These are phyloP conservation scores for Laguncularia racemosa DNA, from an alignment of 345 rosid genomes.

Conservation along the genomic window DNA sequence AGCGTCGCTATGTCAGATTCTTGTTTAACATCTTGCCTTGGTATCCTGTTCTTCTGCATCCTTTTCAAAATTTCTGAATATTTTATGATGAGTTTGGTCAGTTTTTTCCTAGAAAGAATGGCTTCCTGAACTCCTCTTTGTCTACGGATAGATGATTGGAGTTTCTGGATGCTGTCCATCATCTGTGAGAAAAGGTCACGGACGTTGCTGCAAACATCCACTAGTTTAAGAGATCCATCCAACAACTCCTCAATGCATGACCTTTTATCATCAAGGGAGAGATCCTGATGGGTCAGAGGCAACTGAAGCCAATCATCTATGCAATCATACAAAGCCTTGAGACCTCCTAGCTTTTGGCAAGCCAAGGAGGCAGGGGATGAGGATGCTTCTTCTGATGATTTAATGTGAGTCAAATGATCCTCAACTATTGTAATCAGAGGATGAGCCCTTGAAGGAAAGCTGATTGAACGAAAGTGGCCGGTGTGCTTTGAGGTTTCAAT, in stretches of 20 bases:
- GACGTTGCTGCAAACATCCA: slow-evolving; percentile 31
- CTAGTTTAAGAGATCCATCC: slow-evolving; percentile 30
- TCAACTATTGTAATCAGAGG: slow-evolving; percentile 9
- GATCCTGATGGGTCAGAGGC: slow-evolving; percentile 11
- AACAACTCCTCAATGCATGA: slow-evolving; percentile 22
- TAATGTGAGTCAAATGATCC: slow-evolving; percentile 13
- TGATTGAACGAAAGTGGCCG: slow-evolving; percentile 20
- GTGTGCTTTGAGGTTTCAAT: slow-evolving; percentile 7
- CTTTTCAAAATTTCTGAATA: slow-evolving; percentile 11
- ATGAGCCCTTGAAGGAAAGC: slow-evolving; percentile 26
- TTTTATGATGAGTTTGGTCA: slow-evolving; percentile 15
- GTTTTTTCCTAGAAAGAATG: slow-evolving; percentile 20
- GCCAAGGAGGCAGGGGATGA: background rate
- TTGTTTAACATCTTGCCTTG: background rate
- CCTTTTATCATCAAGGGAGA: background rate
- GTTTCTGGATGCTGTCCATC: slow-evolving; percentile 22
- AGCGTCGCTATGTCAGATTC: slow-evolving; percentile 10
- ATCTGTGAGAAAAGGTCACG: slow-evolving; percentile 29
- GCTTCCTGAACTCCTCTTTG: slow-evolving; percentile 12
- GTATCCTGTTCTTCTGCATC: slow-evolving; percentile 5
- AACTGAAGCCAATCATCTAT: slow-evolving; percentile 6
- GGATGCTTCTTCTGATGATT: slow-evolving; percentile 7
- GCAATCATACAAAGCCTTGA: slow-evolving; percentile 5
- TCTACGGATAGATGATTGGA: slow-evolving; percentile 27
- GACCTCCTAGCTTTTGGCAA: slow-evolving; percentile 2